Evolutionary conservation across 2,329 filamentous ascomycete genomes (phyloP), one percentile per base, ranked within the genome.

Genomic region (Claviceps citrina): DNA sequence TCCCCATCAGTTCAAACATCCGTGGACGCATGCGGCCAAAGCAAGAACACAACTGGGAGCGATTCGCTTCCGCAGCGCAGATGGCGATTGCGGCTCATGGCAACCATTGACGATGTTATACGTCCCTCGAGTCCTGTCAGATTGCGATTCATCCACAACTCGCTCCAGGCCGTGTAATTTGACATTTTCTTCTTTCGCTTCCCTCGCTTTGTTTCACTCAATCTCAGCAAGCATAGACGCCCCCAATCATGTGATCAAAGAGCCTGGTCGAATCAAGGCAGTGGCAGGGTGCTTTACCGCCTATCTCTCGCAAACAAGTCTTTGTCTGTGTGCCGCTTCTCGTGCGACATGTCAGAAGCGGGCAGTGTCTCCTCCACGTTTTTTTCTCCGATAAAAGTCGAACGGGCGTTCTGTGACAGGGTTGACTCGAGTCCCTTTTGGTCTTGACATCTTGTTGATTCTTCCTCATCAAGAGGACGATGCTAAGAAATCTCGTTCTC

Each of bases 181-280:
- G 22, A 8, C n/a, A n/a, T n/a, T n/a, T n/a, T n/a, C n/a, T n/a
- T n/a, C n/a, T 30, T n/a, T 27, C 33, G 19, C 28, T 37, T 35
- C 35, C 32, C 9, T 26, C 15, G n/a, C 5, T 32, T n/a, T 7
- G 2, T 22, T 7, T 20, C 3, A 8, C 31, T 32, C 31, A 12
- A 32, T 4, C 16, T 12, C 16, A 39, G 38, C 19, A 37, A 40
- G 19, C 26, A 37, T 19, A 15, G 24, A 42, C 24, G 39, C 18
- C 32, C 32, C 31, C 38, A 44, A 49, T 49, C 46, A 48, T 48
- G 46, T 47, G 46, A 49, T 49, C 38, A 25, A 34, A 32, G 28
- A 39, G 30, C 15, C 22, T 38, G 38, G 35, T 40, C 43, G 36
- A 40, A 49, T 49, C 44, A 44, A 44, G 44, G 31, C 40, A 19